phyloP scores from a whole-genome alignment of 2,329 filamentous ascomycete species.

The Cryphonectria japonica region DNA sequence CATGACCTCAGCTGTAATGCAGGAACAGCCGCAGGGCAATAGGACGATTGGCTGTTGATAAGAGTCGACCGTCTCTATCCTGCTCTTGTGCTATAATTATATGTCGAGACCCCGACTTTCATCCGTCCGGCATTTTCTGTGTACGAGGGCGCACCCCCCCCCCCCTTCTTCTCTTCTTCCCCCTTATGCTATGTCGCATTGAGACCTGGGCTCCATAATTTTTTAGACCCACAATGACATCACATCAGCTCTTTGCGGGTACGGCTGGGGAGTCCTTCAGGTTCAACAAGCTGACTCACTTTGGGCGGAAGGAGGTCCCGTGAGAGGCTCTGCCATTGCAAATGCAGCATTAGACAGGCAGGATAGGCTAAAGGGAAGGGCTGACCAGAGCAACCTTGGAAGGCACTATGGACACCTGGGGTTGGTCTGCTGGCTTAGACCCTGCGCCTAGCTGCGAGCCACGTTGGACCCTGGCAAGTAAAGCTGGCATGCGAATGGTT shows the following conservation, averaged over 20 bases:
- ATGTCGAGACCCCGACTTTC: neutral
- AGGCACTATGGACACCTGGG: neutral
- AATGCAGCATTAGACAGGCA: neutral
- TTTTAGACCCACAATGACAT: neutral
- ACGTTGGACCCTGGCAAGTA: neutral
- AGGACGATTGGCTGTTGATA: neutral
- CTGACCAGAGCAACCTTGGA: neutral
- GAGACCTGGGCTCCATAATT: neutral
- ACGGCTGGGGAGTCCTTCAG: neutral
- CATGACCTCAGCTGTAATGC: neutral
- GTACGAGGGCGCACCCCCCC: neutral
- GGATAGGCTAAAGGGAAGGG: neutral
- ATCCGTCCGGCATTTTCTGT: neutral
- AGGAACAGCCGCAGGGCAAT: neutral
- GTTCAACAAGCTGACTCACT: neutral
- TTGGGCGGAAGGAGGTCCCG: neutral
- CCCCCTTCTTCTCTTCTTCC: neutral
- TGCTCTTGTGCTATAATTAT: neutral
- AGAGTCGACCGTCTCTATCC: neutral
- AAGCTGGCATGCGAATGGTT: neutral
- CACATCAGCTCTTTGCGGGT: neutral
- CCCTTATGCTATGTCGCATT: neutral
- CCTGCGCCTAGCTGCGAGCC: neutral
- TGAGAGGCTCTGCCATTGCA: neutral
- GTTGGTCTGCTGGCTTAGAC: neutral